phyloP scores from a whole-genome alignment of 768 basidiomycete species.

The Phlebiopsis flavidoalba region DNA sequence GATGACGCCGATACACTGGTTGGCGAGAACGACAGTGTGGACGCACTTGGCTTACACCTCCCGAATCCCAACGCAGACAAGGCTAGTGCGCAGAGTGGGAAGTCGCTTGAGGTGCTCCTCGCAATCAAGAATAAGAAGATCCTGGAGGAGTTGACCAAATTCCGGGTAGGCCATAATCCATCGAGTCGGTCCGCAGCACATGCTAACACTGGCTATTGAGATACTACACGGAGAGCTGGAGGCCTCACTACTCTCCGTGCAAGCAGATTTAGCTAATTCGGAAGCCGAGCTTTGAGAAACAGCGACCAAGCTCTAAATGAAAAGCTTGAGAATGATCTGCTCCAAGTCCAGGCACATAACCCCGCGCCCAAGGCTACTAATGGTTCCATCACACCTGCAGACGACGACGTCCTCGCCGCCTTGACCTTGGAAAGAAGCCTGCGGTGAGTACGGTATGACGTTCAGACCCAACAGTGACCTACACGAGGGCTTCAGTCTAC shows the following conservation, averaged over 20 bases:
- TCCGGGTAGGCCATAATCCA: constrained; percentile 52
- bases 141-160: constrained; percentile 87
- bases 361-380: constrained; percentile 23
- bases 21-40: constrained; percentile 28
- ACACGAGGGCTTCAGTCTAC: constrained; percentile 15
- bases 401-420: constrained; percentile 57
- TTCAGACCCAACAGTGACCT: neutral
- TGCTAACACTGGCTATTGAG: constrained; percentile 29
- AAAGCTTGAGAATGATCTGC: constrained; percentile 85
- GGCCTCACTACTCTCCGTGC: constrained; percentile 51
- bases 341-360: constrained; percentile 69
- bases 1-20: constrained; percentile 39
- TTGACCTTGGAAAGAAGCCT: constrained; percentile 64
- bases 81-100: constrained; percentile 66
- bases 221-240: constrained; percentile 83
- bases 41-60: constrained; percentile 54
- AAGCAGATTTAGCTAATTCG: constrained; percentile 53
- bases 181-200: too few relatives aligned
- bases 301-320: constrained; percentile 81
- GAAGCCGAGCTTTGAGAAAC: constrained; percentile 70
- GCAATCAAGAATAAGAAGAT: constrained; percentile 93
- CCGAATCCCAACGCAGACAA: constrained; percentile 90
- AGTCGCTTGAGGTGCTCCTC: constrained; percentile 85
- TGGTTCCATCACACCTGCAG: constrained; percentile 19
- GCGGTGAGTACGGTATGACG: constrained; percentile 27